Evolutionary conservation across 257 asterid species (phyloP).

Genomic region (Nicotiana obtusifolia): DNA sequence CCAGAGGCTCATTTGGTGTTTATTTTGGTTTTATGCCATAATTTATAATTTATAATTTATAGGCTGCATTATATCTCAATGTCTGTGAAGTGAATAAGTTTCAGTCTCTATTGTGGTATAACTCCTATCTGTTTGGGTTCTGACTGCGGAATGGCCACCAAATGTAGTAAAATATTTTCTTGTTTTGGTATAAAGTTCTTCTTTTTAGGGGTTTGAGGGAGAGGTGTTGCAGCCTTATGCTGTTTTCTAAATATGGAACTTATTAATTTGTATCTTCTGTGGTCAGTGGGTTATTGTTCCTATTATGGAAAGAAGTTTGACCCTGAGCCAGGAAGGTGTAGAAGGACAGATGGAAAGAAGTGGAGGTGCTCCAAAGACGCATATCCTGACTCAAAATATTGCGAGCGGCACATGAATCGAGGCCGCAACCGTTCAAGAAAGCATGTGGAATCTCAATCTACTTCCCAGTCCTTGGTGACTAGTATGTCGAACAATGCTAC

Average conservation of each 20-base stretch:
- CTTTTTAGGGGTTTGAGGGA: neutral
- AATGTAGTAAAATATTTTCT: neutral
- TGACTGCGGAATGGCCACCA: neutral
- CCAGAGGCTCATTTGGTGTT: neutral
- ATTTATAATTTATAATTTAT: neutral
- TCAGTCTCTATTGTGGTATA: neutral
- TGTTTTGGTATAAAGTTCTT: neutral
- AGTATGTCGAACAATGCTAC: conserved; percentile 47
- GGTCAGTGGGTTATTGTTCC: conserved; percentile 14
- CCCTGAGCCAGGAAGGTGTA: conserved; percentile 24
- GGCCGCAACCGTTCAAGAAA: conserved; percentile 28
- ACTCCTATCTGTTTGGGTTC: neutral
- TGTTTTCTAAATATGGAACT: neutral
- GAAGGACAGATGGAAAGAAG: conserved; percentile 23
- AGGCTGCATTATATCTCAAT: neutral
- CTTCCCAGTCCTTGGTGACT: conserved; percentile 66
- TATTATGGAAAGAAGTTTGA: conserved; percentile 17
- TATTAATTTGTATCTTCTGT: neutral
- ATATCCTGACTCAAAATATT: conserved; percentile 23
- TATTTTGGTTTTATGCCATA: conserved; percentile 1
- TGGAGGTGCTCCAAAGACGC: conserved; percentile 26
- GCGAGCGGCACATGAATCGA: conserved; percentile 24
- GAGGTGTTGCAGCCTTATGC: neutral
- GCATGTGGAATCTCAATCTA: conserved; percentile 54
- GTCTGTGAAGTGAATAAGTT: neutral